Conservation (phyloP, 2,329 filamentous ascomycete genomes). For the Exophiala sideris region DNA sequence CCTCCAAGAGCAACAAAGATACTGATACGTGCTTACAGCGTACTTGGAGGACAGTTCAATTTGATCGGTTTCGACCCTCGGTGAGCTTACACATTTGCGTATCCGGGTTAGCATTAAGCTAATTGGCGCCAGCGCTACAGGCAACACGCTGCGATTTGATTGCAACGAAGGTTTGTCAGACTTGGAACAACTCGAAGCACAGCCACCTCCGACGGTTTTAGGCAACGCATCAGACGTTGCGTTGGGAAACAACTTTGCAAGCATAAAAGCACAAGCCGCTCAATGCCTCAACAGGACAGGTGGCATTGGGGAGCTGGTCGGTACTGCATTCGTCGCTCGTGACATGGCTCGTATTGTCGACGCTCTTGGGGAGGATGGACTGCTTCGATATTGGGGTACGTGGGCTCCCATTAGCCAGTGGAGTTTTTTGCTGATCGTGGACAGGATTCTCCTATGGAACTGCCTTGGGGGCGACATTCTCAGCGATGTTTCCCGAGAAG, state of each 20-base stretch:
- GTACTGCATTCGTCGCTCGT: constrained; percentile 30
- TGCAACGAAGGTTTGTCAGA: neutral
- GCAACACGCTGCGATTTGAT: neutral
- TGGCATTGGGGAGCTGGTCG: neutral
- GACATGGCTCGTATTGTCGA: constrained; percentile 52
- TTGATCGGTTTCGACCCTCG: neutral
- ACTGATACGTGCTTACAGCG: neutral
- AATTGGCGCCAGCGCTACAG: neutral
- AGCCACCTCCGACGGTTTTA: neutral
- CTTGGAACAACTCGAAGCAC: neutral
- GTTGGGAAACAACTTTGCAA: neutral
- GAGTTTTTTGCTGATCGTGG: neutral
- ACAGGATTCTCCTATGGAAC: constrained; percentile 32
- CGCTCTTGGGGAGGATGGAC: constrained; percentile 41
- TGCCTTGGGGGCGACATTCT: constrained; percentile 32
- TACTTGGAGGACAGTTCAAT: neutral
- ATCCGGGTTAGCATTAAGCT: neutral
- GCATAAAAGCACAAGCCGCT: neutral
- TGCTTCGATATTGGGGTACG: constrained; percentile 31
- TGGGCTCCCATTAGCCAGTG: neutral
- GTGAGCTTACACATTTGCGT: neutral
- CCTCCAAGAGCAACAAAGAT: neutral
- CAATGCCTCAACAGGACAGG: neutral
- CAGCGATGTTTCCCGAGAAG: constrained; percentile 41
- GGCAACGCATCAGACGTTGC: neutral